A percentile compares a stretch with the other conserved stretches of the same genome.
phyloP scores from a whole-genome alignment of 768 basidiomycete species.

The Serendipita sp. region DNA sequence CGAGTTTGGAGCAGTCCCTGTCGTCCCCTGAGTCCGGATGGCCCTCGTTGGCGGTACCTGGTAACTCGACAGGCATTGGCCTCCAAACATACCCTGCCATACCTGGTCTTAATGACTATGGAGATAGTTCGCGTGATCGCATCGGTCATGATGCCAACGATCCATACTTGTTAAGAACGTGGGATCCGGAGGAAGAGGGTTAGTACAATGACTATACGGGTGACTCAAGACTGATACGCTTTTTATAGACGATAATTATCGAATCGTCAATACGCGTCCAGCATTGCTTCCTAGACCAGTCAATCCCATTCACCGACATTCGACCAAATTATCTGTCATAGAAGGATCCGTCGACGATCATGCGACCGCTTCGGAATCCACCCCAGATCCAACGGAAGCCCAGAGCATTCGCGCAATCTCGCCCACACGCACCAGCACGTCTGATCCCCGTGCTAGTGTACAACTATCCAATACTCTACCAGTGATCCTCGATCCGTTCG shows the following conservation, averaged over 20 bases:
- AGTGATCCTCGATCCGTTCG: background rate
- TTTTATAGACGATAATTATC: background rate
- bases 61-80: background rate
- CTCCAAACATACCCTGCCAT: background rate
- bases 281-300: background rate
- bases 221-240: background rate
- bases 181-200: conserved; percentile 6
- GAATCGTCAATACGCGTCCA: background rate
- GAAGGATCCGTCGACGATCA: conserved; percentile 4
- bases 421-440: background rate
- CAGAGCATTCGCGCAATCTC: background rate
- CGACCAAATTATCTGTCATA: background rate
- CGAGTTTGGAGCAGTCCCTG: background rate
- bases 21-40: background rate
- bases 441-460: background rate
- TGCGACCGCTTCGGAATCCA: conserved; percentile 4
- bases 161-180: background rate
- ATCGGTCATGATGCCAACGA: background rate
- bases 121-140: background rate
- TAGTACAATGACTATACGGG: background rate
- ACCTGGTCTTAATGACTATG: background rate
- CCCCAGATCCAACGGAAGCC: background rate
- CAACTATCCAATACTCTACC: background rate
- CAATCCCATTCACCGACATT: background rate
- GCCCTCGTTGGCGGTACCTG: background rate